phyloP scores from a whole-genome alignment of 306 rosid genomes.

The Lupinus albus region DNA sequence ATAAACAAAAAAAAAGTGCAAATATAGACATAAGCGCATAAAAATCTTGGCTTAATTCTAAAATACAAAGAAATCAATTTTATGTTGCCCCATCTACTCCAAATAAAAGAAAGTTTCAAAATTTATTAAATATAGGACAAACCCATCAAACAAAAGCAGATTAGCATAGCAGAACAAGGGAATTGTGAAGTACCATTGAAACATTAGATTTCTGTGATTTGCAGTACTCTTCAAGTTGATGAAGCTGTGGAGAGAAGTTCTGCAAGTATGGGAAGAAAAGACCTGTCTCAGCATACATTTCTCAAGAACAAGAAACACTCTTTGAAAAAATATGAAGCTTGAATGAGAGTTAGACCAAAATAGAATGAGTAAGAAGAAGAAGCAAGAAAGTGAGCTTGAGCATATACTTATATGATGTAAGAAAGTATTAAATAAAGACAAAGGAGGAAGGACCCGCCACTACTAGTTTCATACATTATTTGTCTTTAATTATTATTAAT shows the following conservation, averaged over 20 bases:
- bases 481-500: too few relatives aligned
- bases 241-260: constrained; percentile 73
- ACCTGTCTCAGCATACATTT: constrained; percentile 86
- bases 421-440: constrained; percentile 57
- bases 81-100: constrained; percentile 36
- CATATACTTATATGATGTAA: constrained; percentile 46
- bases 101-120: constrained; percentile 18
- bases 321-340: constrained; percentile 10
- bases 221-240: constrained; percentile 78
- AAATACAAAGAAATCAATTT: constrained; percentile 24
- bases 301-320: constrained; percentile 34
- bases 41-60: background rate
- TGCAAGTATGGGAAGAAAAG: constrained; percentile 70
- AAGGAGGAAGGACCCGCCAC: constrained; percentile 58
- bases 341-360: constrained; percentile 20
- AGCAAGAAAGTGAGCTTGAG: constrained; percentile 41
- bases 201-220: constrained; percentile 63
- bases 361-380: constrained; percentile 21
- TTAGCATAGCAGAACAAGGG: constrained; percentile 25
- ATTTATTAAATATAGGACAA: constrained; percentile 27
- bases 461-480: too few relatives aligned
- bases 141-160: constrained; percentile 45
- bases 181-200: constrained; percentile 54
- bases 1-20: background rate
- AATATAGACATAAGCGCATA: background rate